Evolutionary conservation across 1,284 basidiomycete species (phyloP).

Genomic region (Chiua sp.): DNA sequence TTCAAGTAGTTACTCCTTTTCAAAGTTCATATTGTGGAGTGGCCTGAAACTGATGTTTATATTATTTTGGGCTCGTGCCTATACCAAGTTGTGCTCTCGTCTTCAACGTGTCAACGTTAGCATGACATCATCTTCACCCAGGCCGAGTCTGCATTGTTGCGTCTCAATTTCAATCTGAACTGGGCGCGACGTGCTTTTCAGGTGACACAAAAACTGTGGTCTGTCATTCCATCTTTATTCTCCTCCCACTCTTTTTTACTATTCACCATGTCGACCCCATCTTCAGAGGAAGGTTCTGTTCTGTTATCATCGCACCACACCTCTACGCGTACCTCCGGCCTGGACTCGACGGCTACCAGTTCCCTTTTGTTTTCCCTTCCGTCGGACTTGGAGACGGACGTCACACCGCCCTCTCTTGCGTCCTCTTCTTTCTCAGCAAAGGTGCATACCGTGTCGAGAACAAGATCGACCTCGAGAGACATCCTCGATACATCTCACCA

Average conservation of each 20-base stretch:
- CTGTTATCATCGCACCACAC: background rate
- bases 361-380: constrained; percentile 15
- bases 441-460: background rate
- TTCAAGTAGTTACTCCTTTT: too few relatives aligned
- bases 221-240: too few relatives aligned
- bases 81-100: too few relatives aligned
- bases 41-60: too few relatives aligned
- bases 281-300: constrained; percentile 14
- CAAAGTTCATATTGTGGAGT: too few relatives aligned
- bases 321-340: constrained; percentile 3
- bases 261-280: constrained; percentile 18
- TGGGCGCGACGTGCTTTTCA: constrained; percentile 1
- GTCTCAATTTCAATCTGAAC: constrained; percentile 19
- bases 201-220: constrained; percentile 7
- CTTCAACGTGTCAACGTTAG: too few relatives aligned
- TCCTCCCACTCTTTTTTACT: background rate
- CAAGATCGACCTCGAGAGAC: constrained; percentile 1
- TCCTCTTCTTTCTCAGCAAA: background rate
- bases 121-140: too few relatives aligned
- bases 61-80: too few relatives aligned
- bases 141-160: too few relatives aligned
- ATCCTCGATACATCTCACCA: constrained; percentile 16
- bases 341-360: constrained; percentile 13
- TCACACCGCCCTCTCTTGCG: constrained; percentile 27
- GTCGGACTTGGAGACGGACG: constrained; percentile 24